Base-by-base conservation (phyloP, 1,284 basidiomycete species). In the Meripilus lineatus region DNA sequence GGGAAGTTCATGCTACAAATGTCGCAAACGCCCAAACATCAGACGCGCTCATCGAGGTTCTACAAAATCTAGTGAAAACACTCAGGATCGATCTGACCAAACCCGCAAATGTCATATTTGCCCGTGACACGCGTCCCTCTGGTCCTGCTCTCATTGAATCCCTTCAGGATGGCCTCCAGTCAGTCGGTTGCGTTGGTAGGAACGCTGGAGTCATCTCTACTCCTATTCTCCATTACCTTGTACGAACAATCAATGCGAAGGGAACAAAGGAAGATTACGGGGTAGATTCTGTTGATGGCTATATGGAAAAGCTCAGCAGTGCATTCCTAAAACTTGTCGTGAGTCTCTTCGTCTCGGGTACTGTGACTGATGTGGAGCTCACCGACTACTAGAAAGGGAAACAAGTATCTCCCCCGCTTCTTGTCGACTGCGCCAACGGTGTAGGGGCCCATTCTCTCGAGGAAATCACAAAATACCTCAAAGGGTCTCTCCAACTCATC, bases 391-490 rank as follows among this genome's bases (percentile, higher is more conserved):
- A 87, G 84, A 64, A 72, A 48, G 84, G 85, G 53, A 75, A 85
- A 64, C 61, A 74, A 36, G 65, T 75, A 21, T 69, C 77, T 10
- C 59, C 74, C 3, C 77, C 84, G 14, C 64, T 99, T 28, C 66
- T 89, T 14, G 78, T 99, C 32, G 96, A 99, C 65, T 99, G 96
- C 62, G 96, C 96, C 22, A 99, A 99, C 59, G 96, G 96, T 22
- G 96, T 99, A 21, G 96, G 96, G 28, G 83, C 90, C 7, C 70
- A 78, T 10, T 82, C 86, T 30, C 80, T 83, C 7, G 68, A 71
- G 39, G 76, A 74, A 40, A 71, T 96, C 24, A 57, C 67, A 3
- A 60, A 72, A 41, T 71, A 77, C 50, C 72, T 87, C 38, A 77
- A 73, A 22, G 76, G 72, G 23, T 71, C 64, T 21, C 66, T 85